These are phyloP conservation scores for Naganishia vaughanmartiniae DNA, from an alignment of 768 basidiomycete species.

Conservation along the genomic window DNA sequence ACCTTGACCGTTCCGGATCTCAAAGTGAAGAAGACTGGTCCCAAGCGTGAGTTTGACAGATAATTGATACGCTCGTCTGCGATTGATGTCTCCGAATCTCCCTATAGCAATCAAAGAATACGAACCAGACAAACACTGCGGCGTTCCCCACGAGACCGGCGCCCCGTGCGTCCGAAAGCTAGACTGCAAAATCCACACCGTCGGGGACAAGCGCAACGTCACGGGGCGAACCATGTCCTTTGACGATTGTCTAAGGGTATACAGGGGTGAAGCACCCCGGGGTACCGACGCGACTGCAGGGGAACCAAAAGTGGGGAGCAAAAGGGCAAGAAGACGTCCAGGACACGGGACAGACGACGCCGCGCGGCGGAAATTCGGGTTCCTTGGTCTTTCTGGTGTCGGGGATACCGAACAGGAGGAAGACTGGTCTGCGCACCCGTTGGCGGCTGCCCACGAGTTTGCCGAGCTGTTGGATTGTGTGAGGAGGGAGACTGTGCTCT, in stretches of 20 bases:
- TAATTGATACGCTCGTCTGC: neutral
- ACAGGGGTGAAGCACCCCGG: conserved; percentile 22
- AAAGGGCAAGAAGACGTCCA: neutral
- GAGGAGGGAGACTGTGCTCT: conserved; percentile 17
- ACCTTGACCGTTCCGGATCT: conserved; percentile 6
- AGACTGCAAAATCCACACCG: conserved; percentile 33
- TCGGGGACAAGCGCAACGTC: conserved; percentile 29
- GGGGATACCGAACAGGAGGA: conserved; percentile 5
- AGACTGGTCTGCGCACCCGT: conserved; percentile 14
- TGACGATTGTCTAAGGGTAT: conserved; percentile 26
- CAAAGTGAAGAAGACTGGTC: conserved; percentile 8
- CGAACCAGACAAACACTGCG: conserved; percentile 30
- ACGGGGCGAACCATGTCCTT: conserved; percentile 28
- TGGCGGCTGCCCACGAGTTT: conserved; percentile 19
- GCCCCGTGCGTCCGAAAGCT: conserved; percentile 29
- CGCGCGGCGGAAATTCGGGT: neutral
- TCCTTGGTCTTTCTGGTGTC: neutral
- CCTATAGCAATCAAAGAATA: conserved; percentile 26
- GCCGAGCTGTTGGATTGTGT: conserved; percentile 16
- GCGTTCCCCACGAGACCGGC: conserved; percentile 22
- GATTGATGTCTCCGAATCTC: neutral
- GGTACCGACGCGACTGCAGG: neutral
- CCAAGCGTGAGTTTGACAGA: conserved; percentile 12
- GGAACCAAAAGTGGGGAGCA: neutral
- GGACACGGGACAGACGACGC: neutral